Evolutionary conservation across 2,329 filamentous ascomycete species (phyloP), one percentile per base, ranked within the genome.

Genomic region (Fusarium nodosum): DNA sequence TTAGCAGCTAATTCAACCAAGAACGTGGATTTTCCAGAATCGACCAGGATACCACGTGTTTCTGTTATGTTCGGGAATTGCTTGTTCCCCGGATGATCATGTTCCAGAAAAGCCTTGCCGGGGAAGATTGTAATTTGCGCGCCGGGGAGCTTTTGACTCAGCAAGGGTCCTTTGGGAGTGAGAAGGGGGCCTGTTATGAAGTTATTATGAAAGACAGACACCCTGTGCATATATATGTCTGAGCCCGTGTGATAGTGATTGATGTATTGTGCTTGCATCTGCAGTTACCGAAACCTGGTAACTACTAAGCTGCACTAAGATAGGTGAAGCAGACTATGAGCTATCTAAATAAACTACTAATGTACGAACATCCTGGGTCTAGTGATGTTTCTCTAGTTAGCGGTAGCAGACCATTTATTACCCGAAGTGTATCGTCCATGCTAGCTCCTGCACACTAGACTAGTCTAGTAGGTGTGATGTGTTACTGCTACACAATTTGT

Each of bases 81-180:
- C 38, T 66, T 60, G 46, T 45, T 64, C 61, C 62, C 62, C 62
- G 28, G 56, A 62, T 36, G 36, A 61, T 45, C 20, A 48, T 38
- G 22, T 30, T 53, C 22, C 20, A 28, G n/a, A 57, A 31, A 47
- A 36, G 38, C 38, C 34, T 22, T 30, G 36, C 31, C 36, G 41
- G 46, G 11, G 54, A 24, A 38, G 24, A 22, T 65, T 65, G 36
- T 39, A 58, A 65, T 48, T 33, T 65, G 52, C 46, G 62, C 26
- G 33, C 38, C 28, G 47, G 44, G 39, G 28, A 30, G 42, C n/a
- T 33, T 51, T 46, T 51, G 68, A 68, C 50, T 66, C 64, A 56
- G 68, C 64, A 28, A 61, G 53, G 48, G 59, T 53, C 28, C 28
- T 42, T 63, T 45, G 41, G 53, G 65, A 44, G 31, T 4, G 28